Evolutionary conservation across 2,329 filamentous ascomycete species (phyloP).

Genomic region (Myriosclerotinia scirpicola): DNA sequence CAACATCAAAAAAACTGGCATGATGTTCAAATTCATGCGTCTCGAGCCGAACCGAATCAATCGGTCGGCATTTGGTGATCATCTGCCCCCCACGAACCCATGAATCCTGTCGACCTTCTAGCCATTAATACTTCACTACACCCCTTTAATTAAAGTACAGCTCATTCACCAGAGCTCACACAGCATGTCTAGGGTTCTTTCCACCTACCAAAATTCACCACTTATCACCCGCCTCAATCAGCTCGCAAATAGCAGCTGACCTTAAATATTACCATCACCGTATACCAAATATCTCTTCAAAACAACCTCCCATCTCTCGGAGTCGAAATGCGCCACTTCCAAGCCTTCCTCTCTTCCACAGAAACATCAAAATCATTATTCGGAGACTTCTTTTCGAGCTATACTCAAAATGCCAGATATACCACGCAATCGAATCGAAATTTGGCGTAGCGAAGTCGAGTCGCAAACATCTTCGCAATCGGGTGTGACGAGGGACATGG

Average conservation of each 20-base stretch:
- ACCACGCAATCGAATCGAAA: constrained; percentile 16
- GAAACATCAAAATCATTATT: neutral
- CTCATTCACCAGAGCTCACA: constrained; percentile 6
- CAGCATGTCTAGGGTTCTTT: constrained; percentile 2
- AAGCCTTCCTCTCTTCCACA: neutral
- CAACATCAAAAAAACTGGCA: neutral
- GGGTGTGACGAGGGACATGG: neutral
- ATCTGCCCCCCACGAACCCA: neutral
- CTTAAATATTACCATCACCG: neutral
- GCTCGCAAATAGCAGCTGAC: constrained; percentile 16
- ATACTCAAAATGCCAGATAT: constrained; percentile 18
- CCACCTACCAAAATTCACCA: constrained; percentile 10
- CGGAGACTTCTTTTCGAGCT: neutral
- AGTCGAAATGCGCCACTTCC: neutral
- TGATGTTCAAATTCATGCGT: neutral
- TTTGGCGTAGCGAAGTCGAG: constrained; percentile 19
- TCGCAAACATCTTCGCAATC: constrained; percentile 19
- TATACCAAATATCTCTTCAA: neutral
- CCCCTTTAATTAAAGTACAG: constrained; percentile 5
- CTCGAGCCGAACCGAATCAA: constrained; percentile 6
- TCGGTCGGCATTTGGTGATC: constrained; percentile 1
- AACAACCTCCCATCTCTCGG: neutral
- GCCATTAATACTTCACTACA: constrained; percentile 3
- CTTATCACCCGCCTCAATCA: constrained; percentile 20
- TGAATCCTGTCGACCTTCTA: constrained; percentile 3